Evolutionary conservation across 805 yeast genomes (phyloP).

Genomic region (Barnettozyma californica): DNA sequence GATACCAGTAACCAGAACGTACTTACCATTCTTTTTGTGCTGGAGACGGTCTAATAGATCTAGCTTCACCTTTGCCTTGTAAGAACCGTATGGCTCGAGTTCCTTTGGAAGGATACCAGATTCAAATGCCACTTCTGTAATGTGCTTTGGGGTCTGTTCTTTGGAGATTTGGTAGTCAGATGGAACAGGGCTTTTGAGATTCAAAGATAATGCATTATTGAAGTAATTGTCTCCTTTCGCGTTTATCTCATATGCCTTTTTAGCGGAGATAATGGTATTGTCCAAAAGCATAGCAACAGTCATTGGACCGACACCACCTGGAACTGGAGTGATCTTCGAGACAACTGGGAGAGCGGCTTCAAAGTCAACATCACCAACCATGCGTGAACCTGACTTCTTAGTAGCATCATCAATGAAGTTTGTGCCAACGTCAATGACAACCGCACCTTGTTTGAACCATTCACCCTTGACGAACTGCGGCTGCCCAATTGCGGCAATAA

Average conservation of each 20-base stretch:
- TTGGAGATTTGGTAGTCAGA: slow-evolving; percentile 77
- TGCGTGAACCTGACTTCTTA: slow-evolving; percentile 61
- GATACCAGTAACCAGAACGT: slow-evolving; percentile 87
- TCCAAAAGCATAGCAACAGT: slow-evolving; percentile 78
- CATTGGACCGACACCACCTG: slow-evolving; percentile 93
- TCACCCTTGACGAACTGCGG: slow-evolving; percentile 68
- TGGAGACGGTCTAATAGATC: slow-evolving; percentile 58
- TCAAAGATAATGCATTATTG: slow-evolving; percentile 48
- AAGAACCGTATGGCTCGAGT: slow-evolving; percentile 68
- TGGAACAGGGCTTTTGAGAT: slow-evolving; percentile 64
- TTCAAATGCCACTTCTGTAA: slow-evolving; percentile 63
- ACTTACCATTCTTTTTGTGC: slow-evolving; percentile 59
- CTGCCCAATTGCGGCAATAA: slow-evolving; percentile 71
- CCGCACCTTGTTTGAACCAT: slow-evolving; percentile 64
- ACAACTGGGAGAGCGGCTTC: slow-evolving; percentile 50
- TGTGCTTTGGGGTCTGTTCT: slow-evolving; percentile 66
- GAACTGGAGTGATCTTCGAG: slow-evolving; percentile 75
- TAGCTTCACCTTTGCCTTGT: slow-evolving; percentile 71
- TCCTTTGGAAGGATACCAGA: slow-evolving; percentile 63
- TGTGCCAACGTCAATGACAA: slow-evolving; percentile 80
- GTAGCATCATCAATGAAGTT: slow-evolving; percentile 64
- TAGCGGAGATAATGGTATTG: slow-evolving; percentile 67
- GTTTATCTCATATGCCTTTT: slow-evolving; percentile 32
- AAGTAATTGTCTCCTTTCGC: slow-evolving; percentile 18
- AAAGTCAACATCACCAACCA: slow-evolving; percentile 77